Percentiles rank a stretch among this genome's conserved stretches.
These are phyloP conservation scores for Neofusicoccum parvum DNA, from an alignment of 2,329 filamentous ascomycete species.

Conservation along the genomic window DNA sequence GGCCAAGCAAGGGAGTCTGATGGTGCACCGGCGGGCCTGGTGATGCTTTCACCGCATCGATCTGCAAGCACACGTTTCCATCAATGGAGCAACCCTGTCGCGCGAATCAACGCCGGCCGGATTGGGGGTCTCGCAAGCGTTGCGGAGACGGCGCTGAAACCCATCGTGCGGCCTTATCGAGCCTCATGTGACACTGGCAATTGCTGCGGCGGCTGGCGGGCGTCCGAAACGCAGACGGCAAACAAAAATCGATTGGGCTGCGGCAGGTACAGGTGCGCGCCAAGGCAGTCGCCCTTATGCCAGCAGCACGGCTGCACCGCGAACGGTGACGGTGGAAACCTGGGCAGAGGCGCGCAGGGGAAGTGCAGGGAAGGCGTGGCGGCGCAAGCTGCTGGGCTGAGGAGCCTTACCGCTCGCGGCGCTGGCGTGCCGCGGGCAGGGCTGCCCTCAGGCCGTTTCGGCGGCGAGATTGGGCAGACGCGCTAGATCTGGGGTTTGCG, in stretches of 20 bases:
- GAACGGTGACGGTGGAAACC: constrained; percentile 17
- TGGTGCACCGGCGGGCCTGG: constrained; percentile 5
- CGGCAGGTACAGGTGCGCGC: constrained; percentile 2
- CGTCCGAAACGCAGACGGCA: neutral
- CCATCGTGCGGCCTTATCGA: neutral
- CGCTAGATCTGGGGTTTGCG: constrained; percentile 18
- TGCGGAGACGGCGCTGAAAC: constrained; percentile 16
- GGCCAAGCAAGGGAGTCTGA: constrained; percentile 18
- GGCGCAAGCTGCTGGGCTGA: constrained; percentile 11
- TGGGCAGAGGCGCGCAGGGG: constrained; percentile 11
- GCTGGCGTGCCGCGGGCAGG: constrained; percentile 15
- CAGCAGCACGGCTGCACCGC: constrained; percentile 14
- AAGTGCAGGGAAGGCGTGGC: constrained; percentile 18
- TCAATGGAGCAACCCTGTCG: constrained; percentile 13
- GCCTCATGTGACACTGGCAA: constrained; percentile 5
- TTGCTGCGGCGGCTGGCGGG: neutral
- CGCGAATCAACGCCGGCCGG: constrained; percentile 7
- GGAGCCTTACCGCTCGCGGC: constrained; percentile 12
- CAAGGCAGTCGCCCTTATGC: constrained; percentile 7
- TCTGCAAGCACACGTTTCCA: constrained; percentile 22
- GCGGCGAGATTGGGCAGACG: constrained; percentile 14
- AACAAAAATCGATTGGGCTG: constrained; percentile 12
- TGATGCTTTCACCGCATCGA: constrained; percentile 22
- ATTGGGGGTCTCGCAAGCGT: constrained; percentile 9
- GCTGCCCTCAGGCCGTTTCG: constrained; percentile 6